Conservation (phyloP, 2,329 filamentous ascomycete genomes). For the Diaporthe aspalathi region DNA sequence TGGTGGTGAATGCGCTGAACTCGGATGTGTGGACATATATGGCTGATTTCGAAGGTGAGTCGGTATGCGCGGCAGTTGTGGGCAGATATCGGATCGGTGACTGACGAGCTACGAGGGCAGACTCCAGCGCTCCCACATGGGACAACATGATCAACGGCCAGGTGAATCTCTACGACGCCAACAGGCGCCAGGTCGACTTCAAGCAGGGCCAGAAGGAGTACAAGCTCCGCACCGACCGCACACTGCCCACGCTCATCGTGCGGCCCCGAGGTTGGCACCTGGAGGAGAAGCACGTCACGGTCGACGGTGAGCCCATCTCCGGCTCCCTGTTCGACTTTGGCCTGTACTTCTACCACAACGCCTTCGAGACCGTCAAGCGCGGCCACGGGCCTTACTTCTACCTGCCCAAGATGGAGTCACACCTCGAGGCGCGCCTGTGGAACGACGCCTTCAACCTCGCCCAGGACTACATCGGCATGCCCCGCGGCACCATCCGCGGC, state of each 20-base stretch:
- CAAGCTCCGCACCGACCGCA: slow-evolving; percentile 92
- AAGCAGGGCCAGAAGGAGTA: slow-evolving; percentile 96
- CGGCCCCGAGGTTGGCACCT: slow-evolving; percentile 97
- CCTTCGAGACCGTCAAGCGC: slow-evolving; percentile 83
- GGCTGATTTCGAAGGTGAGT: slow-evolving; percentile 97
- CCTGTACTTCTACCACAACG: slow-evolving; percentile 99
- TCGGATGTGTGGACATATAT: slow-evolving; percentile 98
- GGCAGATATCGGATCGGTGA: no score
- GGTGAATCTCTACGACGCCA: slow-evolving; percentile 96
- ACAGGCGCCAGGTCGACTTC: slow-evolving; percentile 94
- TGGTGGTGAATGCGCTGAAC: slow-evolving; percentile 98
- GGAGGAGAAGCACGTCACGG: slow-evolving; percentile 97
- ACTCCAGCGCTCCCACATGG: slow-evolving; percentile 96
- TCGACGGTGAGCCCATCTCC: slow-evolving; percentile 95
- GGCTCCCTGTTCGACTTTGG: slow-evolving; percentile 96
- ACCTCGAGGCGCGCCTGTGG: slow-evolving; percentile 97
- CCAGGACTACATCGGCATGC: slow-evolving; percentile 92
- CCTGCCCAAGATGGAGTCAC: slow-evolving; percentile 97
- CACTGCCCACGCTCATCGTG: slow-evolving; percentile 88
- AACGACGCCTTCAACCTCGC: slow-evolving; percentile 97
- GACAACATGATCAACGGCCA: slow-evolving; percentile 99
- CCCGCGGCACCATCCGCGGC: slow-evolving; percentile 89
- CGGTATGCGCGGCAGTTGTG: no score
- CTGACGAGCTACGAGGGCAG: slow-evolving; percentile 57
- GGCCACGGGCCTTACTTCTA: slow-evolving; percentile 97